Conservation (phyloP, 495 filamentous ascomycete species). For the Aspergillus carlsbadensis region DNA sequence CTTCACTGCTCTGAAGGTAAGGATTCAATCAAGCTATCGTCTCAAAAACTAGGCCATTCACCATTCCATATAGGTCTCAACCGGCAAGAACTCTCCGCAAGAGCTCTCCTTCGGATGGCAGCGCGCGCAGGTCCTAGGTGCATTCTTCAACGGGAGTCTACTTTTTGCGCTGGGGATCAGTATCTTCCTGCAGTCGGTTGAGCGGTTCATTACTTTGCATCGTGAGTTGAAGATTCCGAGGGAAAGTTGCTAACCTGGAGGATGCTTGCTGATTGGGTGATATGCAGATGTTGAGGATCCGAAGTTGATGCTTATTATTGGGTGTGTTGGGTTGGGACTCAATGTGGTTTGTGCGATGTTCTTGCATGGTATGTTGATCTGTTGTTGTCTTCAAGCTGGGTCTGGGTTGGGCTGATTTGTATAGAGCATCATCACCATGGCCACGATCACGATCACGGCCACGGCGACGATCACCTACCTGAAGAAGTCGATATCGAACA, state of each 20-base stretch:
- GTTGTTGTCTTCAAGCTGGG: too few relatives aligned
- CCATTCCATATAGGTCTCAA: conserved; percentile 24
- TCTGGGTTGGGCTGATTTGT: too few relatives aligned
- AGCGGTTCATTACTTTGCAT: conserved; percentile 64
- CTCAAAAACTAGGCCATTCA: neutral
- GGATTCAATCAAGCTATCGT: neutral
- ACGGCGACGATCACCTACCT: conserved; percentile 2
- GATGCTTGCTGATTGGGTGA: conserved; percentile 18
- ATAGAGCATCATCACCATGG: conserved; percentile 11
- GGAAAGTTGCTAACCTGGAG: neutral
- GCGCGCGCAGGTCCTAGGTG: conserved; percentile 82
- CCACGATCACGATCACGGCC: conserved; percentile 9
- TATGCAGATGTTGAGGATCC: conserved; percentile 20
- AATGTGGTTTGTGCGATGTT: conserved; percentile 80
- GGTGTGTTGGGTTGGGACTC: conserved; percentile 72
- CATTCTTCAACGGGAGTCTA: conserved; percentile 90
- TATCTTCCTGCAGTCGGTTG: conserved; percentile 85
- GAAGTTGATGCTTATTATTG: conserved; percentile 73
- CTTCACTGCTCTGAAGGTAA: conserved; percentile 77
- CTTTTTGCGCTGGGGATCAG: conserved; percentile 88
- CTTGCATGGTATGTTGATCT: conserved; percentile 58
- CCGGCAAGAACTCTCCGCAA: conserved; percentile 30
- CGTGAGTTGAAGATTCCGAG: conserved; percentile 20
- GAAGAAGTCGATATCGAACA: conserved; percentile 25
- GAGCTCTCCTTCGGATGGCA: conserved; percentile 64